These are phyloP conservation scores for Cladophialophora chaetospira DNA, from an alignment of 2,329 filamentous ascomycete species.

Conservation along the genomic window DNA sequence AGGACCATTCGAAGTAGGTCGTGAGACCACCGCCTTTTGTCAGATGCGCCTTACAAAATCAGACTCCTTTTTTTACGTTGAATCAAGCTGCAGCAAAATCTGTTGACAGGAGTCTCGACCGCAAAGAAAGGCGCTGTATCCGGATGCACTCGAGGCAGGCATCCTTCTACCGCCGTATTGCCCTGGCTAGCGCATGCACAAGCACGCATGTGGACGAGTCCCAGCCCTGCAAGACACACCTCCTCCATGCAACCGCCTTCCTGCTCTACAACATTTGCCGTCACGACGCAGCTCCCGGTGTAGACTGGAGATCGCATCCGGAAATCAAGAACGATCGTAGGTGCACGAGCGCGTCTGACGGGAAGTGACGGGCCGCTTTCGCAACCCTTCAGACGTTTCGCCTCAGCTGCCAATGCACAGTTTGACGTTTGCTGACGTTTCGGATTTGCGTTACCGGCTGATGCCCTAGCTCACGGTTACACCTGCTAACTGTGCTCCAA, in stretches of 20 bases:
- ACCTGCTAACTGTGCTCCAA: no score
- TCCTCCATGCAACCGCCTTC: background rate
- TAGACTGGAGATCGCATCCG: background rate
- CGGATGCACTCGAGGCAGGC: constrained; percentile 2
- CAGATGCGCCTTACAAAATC: background rate
- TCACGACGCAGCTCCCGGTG: background rate
- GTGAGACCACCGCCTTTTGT: background rate
- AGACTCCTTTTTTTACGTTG: background rate
- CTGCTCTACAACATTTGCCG: background rate
- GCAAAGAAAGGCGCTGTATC: constrained; percentile 4
- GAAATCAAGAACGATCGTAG: background rate
- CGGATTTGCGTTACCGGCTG: no score
- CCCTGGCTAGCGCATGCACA: constrained; percentile 16
- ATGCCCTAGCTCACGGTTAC: no score
- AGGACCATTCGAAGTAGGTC: background rate
- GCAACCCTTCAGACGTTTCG: no score
- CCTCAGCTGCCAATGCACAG: no score
- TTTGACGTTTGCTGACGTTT: no score
- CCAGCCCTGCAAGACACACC: constrained; percentile 2
- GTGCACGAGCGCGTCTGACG: no score
- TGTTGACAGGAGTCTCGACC: constrained; percentile 2
- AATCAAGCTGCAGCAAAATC: constrained; percentile 9
- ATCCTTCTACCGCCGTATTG: background rate
- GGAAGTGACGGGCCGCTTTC: no score
- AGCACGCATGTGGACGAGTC: constrained; percentile 15